A percentile compares a stretch with the other conserved stretches of the same genome.
phyloP scores from a whole-genome alignment of 1,139 yeast genomes.

The Nakaseomyces kungkrabaensis region DNA sequence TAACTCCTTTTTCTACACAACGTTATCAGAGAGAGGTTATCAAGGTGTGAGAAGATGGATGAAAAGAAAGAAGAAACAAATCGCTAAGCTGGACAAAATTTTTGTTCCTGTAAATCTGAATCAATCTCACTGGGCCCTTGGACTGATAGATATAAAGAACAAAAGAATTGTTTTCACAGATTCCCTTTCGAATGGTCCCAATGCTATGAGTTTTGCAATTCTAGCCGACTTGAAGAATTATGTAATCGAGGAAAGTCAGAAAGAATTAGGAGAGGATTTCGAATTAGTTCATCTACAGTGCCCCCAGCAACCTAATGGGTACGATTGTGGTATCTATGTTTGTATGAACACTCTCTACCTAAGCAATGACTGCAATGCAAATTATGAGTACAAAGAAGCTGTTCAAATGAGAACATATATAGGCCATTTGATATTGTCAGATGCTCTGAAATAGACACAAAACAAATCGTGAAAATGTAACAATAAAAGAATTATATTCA shows the following conservation, averaged over 20 bases:
- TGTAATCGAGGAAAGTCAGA: constrained; percentile 46
- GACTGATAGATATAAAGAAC: constrained; percentile 56
- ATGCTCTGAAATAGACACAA: constrained; percentile 3
- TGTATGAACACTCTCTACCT: constrained; percentile 67
- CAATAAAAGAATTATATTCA: background rate
- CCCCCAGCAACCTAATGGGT: constrained; percentile 86
- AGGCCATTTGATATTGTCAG: constrained; percentile 31
- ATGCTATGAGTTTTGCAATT: constrained; percentile 49
- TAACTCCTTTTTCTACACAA: constrained; percentile 81
- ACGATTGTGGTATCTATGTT: constrained; percentile 91
- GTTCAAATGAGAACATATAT: constrained; percentile 56
- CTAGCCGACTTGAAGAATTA: constrained; percentile 48
- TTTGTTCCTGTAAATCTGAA: constrained; percentile 77
- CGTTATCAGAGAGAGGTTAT: constrained; percentile 63
- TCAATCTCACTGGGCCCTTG: constrained; percentile 89
- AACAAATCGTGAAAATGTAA: background rate
- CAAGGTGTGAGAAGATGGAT: constrained; percentile 85
- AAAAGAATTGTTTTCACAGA: constrained; percentile 64
- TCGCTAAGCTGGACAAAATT: constrained; percentile 52
- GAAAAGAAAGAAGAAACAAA: constrained; percentile 64
- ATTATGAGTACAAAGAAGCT: constrained; percentile 66
- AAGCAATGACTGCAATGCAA: constrained; percentile 38
- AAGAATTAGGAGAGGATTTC: constrained; percentile 31
- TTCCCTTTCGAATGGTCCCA: constrained; percentile 42
- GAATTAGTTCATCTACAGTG: constrained; percentile 37